These are phyloP conservation scores for Magnusiomyces tetraspermus DNA, from an alignment of 1,139 yeast genomes.

Conservation along the genomic window DNA sequence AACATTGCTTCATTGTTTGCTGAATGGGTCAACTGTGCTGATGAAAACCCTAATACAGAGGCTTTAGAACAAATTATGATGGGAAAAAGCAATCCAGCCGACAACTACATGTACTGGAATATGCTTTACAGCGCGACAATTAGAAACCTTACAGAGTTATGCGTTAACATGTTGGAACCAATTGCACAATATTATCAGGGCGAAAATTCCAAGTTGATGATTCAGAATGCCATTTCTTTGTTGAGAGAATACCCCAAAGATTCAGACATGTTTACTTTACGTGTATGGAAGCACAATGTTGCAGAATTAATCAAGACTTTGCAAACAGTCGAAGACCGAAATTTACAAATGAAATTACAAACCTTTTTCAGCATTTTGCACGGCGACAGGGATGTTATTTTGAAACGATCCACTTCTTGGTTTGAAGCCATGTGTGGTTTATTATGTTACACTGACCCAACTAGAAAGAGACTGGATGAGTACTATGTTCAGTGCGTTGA, in stretches of 20 bases:
- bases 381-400: constrained; percentile 47
- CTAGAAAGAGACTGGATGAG: constrained; percentile 37
- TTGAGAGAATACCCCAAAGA: constrained; percentile 19
- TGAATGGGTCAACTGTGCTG: constrained; percentile 23
- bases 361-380: constrained; percentile 26
- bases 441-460: constrained; percentile 53
- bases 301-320: constrained; percentile 15
- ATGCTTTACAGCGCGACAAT: constrained; percentile 47
- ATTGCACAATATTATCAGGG: constrained; percentile 36
- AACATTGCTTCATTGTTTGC: constrained; percentile 17
- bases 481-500: constrained; percentile 33
- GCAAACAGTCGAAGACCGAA: constrained; percentile 4
- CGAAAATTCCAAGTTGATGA: constrained; percentile 12
- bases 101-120: constrained; percentile 46
- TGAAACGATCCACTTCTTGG: constrained; percentile 50
- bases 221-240: constrained; percentile 18
- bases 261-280: constrained; percentile 17
- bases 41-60: constrained; percentile 18
- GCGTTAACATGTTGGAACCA: constrained; percentile 16
- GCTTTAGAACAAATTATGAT: constrained; percentile 20
- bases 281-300: constrained; percentile 22
- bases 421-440: constrained; percentile 60
- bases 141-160: constrained; percentile 59
- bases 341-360: constrained; percentile 15
- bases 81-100: constrained; percentile 35